These are phyloP conservation scores for Sisymbrium altissimum DNA, from an alignment of 345 rosid species.

Conservation along the genomic window DNA sequence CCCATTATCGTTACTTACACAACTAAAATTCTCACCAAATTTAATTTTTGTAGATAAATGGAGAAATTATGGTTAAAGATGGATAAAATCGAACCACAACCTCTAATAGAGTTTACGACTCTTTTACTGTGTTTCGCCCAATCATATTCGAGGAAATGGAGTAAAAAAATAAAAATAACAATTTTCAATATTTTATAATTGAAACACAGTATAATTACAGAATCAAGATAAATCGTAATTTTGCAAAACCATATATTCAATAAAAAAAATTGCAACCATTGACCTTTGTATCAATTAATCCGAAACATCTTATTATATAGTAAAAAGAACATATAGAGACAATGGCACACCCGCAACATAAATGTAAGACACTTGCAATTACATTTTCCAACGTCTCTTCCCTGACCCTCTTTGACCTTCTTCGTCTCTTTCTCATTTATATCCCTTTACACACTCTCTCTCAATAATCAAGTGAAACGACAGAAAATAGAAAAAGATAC, in stretches of 20 bases:
- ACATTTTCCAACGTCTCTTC: slow-evolving; percentile 16
- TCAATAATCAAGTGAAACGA: neutral
- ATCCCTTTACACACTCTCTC: neutral
- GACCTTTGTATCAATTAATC: neutral
- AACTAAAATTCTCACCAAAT: neutral
- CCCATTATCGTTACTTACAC: neutral
- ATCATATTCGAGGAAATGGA: neutral
- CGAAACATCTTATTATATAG: neutral
- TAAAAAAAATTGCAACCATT: neutral
- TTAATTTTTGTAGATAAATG: neutral
- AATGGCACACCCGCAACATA: slow-evolving; percentile 18
- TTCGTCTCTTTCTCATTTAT: slow-evolving; percentile 19
- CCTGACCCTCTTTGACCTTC: slow-evolving; percentile 30
- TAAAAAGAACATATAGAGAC: neutral
- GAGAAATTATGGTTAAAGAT: neutral
- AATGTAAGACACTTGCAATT: slow-evolving; percentile 11
- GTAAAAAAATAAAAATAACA: neutral
- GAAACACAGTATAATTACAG: neutral
- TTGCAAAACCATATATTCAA: neutral
- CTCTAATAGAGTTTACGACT: neutral
- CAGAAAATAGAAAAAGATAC: neutral
- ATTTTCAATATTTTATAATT: neutral
- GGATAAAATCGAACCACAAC: neutral
- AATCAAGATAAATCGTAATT: neutral
- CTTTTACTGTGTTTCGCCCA: neutral